Evolutionary conservation across 306 rosid species (phyloP).

Genomic region (Pachyrhizus erosus): DNA sequence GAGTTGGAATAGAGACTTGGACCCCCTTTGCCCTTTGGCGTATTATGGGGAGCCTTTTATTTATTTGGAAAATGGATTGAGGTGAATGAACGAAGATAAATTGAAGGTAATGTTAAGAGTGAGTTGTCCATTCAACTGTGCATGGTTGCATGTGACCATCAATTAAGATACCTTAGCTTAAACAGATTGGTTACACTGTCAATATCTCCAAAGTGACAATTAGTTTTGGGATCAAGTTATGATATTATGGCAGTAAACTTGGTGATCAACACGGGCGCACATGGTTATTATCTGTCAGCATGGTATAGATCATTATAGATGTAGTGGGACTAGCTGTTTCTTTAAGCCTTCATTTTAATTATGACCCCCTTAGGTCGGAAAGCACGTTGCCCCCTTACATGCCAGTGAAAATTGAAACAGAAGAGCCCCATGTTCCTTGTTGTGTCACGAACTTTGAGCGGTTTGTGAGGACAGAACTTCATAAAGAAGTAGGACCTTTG

Average conservation of each 20-base stretch:
- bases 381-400: conserved; percentile 46
- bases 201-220: conserved; percentile 20
- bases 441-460: conserved; percentile 39
- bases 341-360: conserved; percentile 43
- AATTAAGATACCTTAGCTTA: conserved; percentile 36
- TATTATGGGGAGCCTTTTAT: not conserved
- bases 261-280: not conserved
- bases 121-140: conserved; percentile 44
- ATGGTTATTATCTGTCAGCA: conserved; percentile 26
- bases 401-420: conserved; percentile 42
- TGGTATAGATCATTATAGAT: conserved; percentile 26
- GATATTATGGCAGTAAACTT: conserved; percentile 23
- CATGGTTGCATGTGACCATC: conserved; percentile 33
- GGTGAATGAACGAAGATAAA: conserved; percentile 34
- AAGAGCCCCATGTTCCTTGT: conserved; percentile 40
- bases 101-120: conserved; percentile 23
- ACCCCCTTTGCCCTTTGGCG: not conserved
- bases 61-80: conserved; percentile 14
- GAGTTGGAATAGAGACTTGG: conserved; percentile 15
- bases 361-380: conserved; percentile 39
- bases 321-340: conserved; percentile 43
- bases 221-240: conserved; percentile 29
- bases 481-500: conserved; percentile 45
- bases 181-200: conserved; percentile 40
- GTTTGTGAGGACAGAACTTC: conserved; percentile 32